A percentile compares a stretch with the other conserved stretches of the same genome.
Conservation (phyloP, 2,329 filamentous ascomycete genomes). For the Keithomyces neogunnii region DNA sequence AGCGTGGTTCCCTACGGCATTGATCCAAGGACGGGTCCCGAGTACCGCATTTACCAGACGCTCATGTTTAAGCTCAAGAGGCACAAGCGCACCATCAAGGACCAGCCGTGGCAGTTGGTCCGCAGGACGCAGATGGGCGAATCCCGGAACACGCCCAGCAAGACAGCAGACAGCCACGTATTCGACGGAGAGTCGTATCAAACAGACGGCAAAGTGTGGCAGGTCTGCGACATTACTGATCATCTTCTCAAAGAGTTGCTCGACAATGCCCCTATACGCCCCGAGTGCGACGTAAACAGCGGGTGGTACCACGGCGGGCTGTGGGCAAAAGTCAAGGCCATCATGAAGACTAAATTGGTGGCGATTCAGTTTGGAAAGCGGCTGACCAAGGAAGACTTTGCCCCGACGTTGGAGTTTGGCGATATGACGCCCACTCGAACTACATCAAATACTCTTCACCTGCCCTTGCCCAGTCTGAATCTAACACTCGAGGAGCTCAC, state of each 20-base stretch:
- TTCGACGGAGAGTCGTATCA: constrained; percentile 74
- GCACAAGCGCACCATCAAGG: constrained; percentile 36
- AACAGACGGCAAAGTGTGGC: constrained; percentile 84
- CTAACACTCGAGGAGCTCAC: constrained; percentile 28
- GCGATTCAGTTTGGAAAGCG: constrained; percentile 50
- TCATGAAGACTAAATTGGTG: constrained; percentile 81
- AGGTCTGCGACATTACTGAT: constrained; percentile 86
- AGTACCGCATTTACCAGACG: constrained; percentile 79
- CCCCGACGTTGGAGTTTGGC: constrained; percentile 23
- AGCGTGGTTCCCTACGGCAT: constrained; percentile 77
- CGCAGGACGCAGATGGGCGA: constrained; percentile 31
- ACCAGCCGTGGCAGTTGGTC: constrained; percentile 41
- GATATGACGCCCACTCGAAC: constrained; percentile 25
- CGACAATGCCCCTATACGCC: constrained; percentile 50
- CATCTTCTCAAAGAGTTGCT: constrained; percentile 62
- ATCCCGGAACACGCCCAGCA: constrained; percentile 28
- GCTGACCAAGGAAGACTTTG: constrained; percentile 31
- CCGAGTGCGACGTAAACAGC: constrained; percentile 53
- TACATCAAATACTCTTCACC: constrained; percentile 21
- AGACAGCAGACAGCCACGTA: constrained; percentile 52
- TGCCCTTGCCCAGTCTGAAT: constrained; percentile 25
- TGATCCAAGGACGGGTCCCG: constrained; percentile 71
- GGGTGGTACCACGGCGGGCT: constrained; percentile 83
- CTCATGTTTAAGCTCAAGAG: constrained; percentile 71
- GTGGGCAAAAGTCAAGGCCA: constrained; percentile 73